A percentile compares a stretch with the other conserved stretches of the same genome.
Conservation (phyloP, 768 basidiomycete species). For the Strobilomyces dryophilus region DNA sequence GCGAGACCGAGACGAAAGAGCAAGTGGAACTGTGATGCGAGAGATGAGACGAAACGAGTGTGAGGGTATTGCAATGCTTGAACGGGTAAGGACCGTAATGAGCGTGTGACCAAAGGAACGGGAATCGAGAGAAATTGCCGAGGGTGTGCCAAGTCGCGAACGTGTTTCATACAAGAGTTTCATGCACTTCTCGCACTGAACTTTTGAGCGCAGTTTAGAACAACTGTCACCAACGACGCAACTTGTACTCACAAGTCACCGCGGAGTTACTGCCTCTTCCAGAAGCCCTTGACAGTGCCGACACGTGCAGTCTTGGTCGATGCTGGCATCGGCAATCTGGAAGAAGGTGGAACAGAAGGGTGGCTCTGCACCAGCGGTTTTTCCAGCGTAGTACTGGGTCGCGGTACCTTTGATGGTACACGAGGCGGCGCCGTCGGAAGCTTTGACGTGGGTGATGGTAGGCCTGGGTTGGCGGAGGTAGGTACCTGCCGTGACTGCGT, state of each 20-base stretch:
- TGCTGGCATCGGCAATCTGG: slow-evolving; percentile 26
- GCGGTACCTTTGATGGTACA: slow-evolving; percentile 5
- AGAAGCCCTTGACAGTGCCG: slow-evolving; percentile 30
- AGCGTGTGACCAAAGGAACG: not conserved
- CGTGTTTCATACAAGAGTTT: slow-evolving; percentile 4
- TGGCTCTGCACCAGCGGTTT: slow-evolving; percentile 2
- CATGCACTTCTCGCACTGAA: not conserved
- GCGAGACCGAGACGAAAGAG: slow-evolving; percentile 15
- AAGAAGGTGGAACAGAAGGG: slow-evolving; percentile 2
- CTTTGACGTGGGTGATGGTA: slow-evolving; percentile 15
- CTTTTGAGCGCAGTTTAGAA: slow-evolving; percentile 1
- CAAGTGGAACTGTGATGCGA: slow-evolving; percentile 2
- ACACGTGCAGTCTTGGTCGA: slow-evolving; percentile 18
- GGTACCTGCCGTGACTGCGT: slow-evolving; percentile 18
- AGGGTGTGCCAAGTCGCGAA: not conserved
- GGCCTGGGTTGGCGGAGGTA: not conserved
- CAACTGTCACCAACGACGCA: not conserved
- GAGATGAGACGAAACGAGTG: slow-evolving; percentile 12
- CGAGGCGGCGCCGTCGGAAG: slow-evolving; percentile 20
- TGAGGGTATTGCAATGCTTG: not conserved
- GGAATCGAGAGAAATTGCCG: not conserved
- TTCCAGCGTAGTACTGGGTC: slow-evolving; percentile 1
- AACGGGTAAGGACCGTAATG: slow-evolving; percentile 16
- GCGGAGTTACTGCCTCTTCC: slow-evolving; percentile 22
- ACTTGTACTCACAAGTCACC: slow-evolving; percentile 6